Percentiles rank a stretch among this genome's conserved stretches.
Conservation (phyloP, 306 rosid species). For the Cicer judaicum region DNA sequence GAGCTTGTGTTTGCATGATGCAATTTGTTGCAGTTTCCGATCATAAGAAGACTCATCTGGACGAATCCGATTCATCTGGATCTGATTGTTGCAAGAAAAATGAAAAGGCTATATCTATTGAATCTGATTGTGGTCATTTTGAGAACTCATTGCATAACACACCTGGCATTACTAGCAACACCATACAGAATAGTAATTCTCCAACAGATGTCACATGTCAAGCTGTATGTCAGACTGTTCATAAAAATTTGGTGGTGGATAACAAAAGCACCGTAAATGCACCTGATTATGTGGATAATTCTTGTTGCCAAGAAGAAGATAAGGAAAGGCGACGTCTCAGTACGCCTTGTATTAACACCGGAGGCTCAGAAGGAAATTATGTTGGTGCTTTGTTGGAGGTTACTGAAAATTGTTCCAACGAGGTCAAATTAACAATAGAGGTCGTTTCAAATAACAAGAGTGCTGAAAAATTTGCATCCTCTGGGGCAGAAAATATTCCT, state of each 20-base stretch:
- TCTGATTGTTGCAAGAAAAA: conserved; percentile 47
- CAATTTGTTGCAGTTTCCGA: conserved; percentile 56
- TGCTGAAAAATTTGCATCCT: conserved; percentile 46
- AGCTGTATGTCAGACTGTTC: conserved; percentile 19
- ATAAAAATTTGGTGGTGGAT: conserved; percentile 48
- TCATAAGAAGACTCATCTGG: conserved; percentile 39
- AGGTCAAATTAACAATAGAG: conserved; percentile 38
- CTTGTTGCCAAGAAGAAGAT: conserved; percentile 42
- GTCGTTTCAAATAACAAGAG: conserved; percentile 12
- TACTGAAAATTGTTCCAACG: conserved; percentile 38
- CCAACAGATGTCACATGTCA: conserved; percentile 38
- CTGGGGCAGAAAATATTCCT: conserved; percentile 39
- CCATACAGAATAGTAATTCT: not conserved
- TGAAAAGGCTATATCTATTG: conserved; percentile 44
- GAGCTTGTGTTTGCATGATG: conserved; percentile 24
- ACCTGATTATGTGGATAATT: conserved; percentile 33
- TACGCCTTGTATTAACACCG: conserved; percentile 31
- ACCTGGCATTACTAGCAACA: conserved; percentile 4
- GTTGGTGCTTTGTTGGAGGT: conserved; percentile 42
- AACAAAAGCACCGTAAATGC: conserved; percentile 22
- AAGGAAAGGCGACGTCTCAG: conserved; percentile 40
- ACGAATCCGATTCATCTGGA: conserved; percentile 42
- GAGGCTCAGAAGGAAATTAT: conserved; percentile 29
- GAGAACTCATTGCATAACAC: not conserved
- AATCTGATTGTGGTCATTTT: conserved; percentile 15